Conservation (phyloP, 2,329 filamentous ascomycete genomes). For the Alternaria sp. region DNA sequence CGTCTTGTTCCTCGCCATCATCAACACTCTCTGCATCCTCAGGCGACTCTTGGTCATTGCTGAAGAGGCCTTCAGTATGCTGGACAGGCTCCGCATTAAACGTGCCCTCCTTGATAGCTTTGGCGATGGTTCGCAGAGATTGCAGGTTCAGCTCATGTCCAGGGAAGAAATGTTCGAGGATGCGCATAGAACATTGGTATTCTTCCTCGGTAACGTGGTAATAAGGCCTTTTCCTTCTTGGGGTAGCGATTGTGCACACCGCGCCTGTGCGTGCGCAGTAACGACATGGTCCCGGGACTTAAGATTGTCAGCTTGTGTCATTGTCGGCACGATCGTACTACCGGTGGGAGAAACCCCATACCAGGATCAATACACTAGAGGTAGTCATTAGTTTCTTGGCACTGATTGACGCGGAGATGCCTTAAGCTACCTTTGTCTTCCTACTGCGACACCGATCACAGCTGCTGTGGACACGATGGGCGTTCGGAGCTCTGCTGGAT, state of each 20-base stretch:
- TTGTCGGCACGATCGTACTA: not conserved
- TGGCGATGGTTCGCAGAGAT: constrained; percentile 41
- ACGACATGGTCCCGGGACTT: constrained; percentile 48
- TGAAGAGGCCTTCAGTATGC: constrained; percentile 31
- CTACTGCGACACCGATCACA: constrained; percentile 48
- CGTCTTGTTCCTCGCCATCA: constrained; percentile 39
- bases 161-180: constrained; percentile 46
- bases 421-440: constrained; percentile 44
- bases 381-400: constrained; percentile 35
- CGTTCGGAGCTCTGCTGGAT: constrained; percentile 32
- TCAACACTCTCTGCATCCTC: constrained; percentile 31
- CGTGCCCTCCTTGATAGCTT: constrained; percentile 40
- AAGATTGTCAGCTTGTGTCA: constrained; percentile 23
- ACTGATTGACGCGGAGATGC: not conserved
- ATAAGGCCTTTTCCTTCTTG: constrained; percentile 45
- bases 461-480: constrained; percentile 45
- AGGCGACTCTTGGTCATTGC: constrained; percentile 27
- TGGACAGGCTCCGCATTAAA: constrained; percentile 29
- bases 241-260: constrained; percentile 44
- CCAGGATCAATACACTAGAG: constrained; percentile 48
- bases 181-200: constrained; percentile 47
- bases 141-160: constrained; percentile 45
- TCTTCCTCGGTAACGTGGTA: constrained; percentile 51
- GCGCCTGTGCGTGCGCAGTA: constrained; percentile 48
- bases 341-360: constrained; percentile 23